Percentiles rank a stretch among this genome's conserved stretches.
Conservation (phyloP, 1,284 basidiomycete genomes). For the Trichosporon ovoides region DNA sequence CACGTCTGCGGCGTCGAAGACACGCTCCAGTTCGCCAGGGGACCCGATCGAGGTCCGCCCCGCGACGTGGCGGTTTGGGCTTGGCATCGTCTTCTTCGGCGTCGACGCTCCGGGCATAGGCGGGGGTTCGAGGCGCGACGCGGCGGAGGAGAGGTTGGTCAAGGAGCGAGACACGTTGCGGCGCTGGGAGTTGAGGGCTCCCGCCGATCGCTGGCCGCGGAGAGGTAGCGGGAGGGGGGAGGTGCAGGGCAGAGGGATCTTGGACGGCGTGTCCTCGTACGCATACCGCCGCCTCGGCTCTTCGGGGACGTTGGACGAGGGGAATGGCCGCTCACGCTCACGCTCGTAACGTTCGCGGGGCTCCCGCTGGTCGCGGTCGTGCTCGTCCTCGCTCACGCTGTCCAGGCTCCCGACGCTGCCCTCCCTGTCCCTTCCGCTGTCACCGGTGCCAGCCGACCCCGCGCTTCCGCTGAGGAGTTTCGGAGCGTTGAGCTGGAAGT, state of each 20-base stretch:
- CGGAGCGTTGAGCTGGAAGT: background rate
- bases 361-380: too few relatives aligned
- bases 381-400: slow-evolving; percentile 3
- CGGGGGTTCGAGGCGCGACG: slow-evolving; percentile 27
- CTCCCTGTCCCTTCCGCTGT: background rate
- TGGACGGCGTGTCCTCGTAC: slow-evolving; percentile 44
- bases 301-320: too few relatives aligned
- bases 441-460: background rate
- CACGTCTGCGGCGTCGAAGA: slow-evolving; percentile 34
- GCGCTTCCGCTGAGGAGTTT: background rate
- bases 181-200: background rate
- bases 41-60: slow-evolving; percentile 38
- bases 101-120: background rate
- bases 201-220: slow-evolving; percentile 19
- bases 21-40: slow-evolving; percentile 33
- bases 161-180: slow-evolving; percentile 20
- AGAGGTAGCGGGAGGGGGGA: slow-evolving; percentile 8
- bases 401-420: background rate
- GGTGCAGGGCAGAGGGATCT: slow-evolving; percentile 34
- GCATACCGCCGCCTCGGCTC: slow-evolving; percentile 24
- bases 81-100: slow-evolving; percentile 3
- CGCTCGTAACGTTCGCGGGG: too few relatives aligned
- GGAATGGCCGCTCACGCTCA: too few relatives aligned
- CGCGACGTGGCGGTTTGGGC: slow-evolving; percentile 10
- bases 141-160: slow-evolving; percentile 37